phyloP scores from a whole-genome alignment of 1,284 basidiomycete genomes.

The Marasmius tenuissimus region DNA sequence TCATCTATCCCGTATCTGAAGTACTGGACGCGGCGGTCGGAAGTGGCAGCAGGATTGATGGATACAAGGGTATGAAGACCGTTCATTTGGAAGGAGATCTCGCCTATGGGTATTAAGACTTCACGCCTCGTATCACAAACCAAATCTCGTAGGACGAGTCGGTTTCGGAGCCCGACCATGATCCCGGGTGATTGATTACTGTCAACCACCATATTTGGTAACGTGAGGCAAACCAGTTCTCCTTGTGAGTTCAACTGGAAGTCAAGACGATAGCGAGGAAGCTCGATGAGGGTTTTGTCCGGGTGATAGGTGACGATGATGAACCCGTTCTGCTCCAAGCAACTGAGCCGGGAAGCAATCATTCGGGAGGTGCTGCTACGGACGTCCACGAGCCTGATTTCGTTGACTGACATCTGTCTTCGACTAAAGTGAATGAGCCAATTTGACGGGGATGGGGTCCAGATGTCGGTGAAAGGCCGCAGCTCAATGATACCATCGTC shows the following conservation, averaged over 20 bases:
- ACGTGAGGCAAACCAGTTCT: slow-evolving; percentile 32
- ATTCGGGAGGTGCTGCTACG: slow-evolving; percentile 30
- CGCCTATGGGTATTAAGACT: slow-evolving; percentile 37
- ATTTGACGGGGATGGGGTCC: slow-evolving; percentile 17
- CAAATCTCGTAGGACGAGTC: slow-evolving; percentile 35
- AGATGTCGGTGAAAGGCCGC: slow-evolving; percentile 26
- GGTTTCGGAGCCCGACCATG: slow-evolving; percentile 37
- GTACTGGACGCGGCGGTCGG: slow-evolving; percentile 20
- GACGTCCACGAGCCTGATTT: slow-evolving; percentile 14
- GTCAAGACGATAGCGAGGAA: slow-evolving; percentile 35
- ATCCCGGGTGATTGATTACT: slow-evolving; percentile 34
- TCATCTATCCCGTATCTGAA: slow-evolving; percentile 39
- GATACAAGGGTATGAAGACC: slow-evolving; percentile 24
- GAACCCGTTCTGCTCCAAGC: slow-evolving; percentile 30
- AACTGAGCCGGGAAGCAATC: slow-evolving; percentile 27
- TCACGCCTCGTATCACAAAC: slow-evolving; percentile 17
- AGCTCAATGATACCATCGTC: slow-evolving; percentile 32
- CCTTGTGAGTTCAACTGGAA: slow-evolving; percentile 29
- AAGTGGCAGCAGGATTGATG: slow-evolving; percentile 14
- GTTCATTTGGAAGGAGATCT: background rate
- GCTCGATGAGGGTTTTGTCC: slow-evolving; percentile 14
- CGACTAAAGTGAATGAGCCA: slow-evolving; percentile 3
- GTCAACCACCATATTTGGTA: slow-evolving; percentile 36
- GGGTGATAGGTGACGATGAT: slow-evolving; percentile 22
- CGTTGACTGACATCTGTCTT: background rate